These are phyloP conservation scores for Epichloe gansuensis DNA, from an alignment of 2,329 filamentous ascomycete species.

Conservation along the genomic window DNA sequence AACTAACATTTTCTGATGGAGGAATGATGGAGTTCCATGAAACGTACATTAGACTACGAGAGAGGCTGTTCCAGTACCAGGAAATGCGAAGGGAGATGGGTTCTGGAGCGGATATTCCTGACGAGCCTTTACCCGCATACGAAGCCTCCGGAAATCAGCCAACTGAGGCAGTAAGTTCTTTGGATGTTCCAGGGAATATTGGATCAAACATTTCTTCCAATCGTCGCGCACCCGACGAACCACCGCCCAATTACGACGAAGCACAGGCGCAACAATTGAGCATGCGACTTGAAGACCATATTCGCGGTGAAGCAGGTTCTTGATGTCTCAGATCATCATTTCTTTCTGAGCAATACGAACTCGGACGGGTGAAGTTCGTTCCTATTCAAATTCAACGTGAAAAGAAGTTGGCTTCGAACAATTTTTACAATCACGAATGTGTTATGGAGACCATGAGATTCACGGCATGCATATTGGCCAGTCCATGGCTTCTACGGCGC, in stretches of 20 bases:
- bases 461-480: slow-evolving; percentile 4
- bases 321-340: slow-evolving; percentile 7
- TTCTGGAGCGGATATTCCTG: slow-evolving; percentile 51
- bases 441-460: slow-evolving; percentile 2
- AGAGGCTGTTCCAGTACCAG: slow-evolving; percentile 67
- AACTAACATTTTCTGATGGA: slow-evolving; percentile 84
- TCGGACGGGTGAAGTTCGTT: background rate
- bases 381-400: background rate
- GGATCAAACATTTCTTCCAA: slow-evolving; percentile 25
- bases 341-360: background rate
- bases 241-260: slow-evolving; percentile 85
- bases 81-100: slow-evolving; percentile 60
- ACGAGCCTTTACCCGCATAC: slow-evolving; percentile 83
- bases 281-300: slow-evolving; percentile 51
- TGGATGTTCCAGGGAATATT: slow-evolving; percentile 15
- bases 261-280: slow-evolving; percentile 60
- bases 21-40: slow-evolving; percentile 87
- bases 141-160: slow-evolving; percentile 39
- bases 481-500: slow-evolving; percentile 3
- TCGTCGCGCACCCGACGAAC: slow-evolving; percentile 49
- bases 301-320: slow-evolving; percentile 37
- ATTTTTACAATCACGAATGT: background rate
- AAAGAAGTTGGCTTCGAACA: background rate
- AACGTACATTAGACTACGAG: slow-evolving; percentile 71
- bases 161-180: slow-evolving; percentile 15